These are phyloP conservation scores for Parmelia sp. DNA, from an alignment of 495 filamentous ascomycete genomes.

Conservation along the genomic window DNA sequence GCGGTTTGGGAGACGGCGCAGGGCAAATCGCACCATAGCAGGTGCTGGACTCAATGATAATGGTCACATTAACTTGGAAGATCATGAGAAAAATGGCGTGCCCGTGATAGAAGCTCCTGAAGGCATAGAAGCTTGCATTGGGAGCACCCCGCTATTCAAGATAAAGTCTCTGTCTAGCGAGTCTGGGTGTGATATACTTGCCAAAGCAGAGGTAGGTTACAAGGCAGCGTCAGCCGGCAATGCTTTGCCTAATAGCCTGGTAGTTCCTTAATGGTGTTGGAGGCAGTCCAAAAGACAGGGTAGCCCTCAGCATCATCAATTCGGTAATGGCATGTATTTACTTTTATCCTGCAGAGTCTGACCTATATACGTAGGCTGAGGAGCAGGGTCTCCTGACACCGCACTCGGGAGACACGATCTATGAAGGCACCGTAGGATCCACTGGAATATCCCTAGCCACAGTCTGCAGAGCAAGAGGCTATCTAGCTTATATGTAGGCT, in stretches of 20 bases:
- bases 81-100: conserved; percentile 19
- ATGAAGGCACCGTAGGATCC: conserved; percentile 93
- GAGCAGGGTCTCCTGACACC: conserved; percentile 68
- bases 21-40: conserved; percentile 19
- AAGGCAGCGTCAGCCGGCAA: not conserved
- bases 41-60: conserved; percentile 4
- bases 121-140: conserved; percentile 89
- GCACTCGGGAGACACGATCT: conserved; percentile 81
- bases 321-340: conserved; percentile 40
- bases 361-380: conserved; percentile 57
- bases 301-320: conserved; percentile 82
- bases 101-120: conserved; percentile 31
- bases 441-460: conserved; percentile 91
- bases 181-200: conserved; percentile 89
- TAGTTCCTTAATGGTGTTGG: conserved; percentile 93
- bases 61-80: conserved; percentile 23
- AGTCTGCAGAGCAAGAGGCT: conserved; percentile 80
- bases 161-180: conserved; percentile 84
- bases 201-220: conserved; percentile 70
- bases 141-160: conserved; percentile 83
- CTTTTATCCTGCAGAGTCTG: not conserved
- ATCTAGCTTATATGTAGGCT: conserved; percentile 77
- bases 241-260: not conserved
- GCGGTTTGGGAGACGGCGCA: conserved; percentile 45
- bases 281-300: conserved; percentile 89